Base-by-base conservation (phyloP, 257 asterid species). In the Marsdenia floribunda region DNA sequence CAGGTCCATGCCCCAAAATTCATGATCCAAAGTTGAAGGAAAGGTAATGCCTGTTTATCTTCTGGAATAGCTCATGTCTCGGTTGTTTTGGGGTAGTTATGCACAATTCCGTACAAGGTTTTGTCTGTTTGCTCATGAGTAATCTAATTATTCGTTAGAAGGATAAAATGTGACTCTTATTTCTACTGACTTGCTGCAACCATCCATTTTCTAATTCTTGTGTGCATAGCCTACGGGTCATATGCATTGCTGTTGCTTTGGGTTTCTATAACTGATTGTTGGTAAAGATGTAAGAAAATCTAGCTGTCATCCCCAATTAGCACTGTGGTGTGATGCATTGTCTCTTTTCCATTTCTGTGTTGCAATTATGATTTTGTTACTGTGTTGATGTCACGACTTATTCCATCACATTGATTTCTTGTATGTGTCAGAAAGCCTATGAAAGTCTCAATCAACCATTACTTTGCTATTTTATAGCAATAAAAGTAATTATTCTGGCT, bases 11-110 rank as follows among this genome's bases (percentile, higher is more conserved):
- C 91, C 90, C 93, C 2, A 95, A 89, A 82, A 85, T 92, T 85
- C 99, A 95, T 76, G 99, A 95, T 82, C 90, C 82, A 18, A 95
- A 95, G 90, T 81, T 95, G 88, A 95, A 95, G 80, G 99, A 95
- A 84, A 89, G 98, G 99, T 95, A 89, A 77, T 63, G 18, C 19
- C 55, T 57, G 52, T 29, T 70, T 15, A 18, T 71, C 16, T 16
- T n/a, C 66, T 70, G 37, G 44, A 47, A 21, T 38, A 13, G 44
- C 21, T 33, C 29, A 3, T 4, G 50, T 60, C 52, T 42, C 37
- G 7, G 22, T 12, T 7, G 13, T n/a, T 12, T 14, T 12, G 61
- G 64, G 55, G 22, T 55, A 24, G 40, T 18, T 58, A 37, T 3
- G 8, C 57, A 55, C 42, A 47, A n/a, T 42, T 14, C 24, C 11